These are phyloP conservation scores for Breviolum minutum DNA, from an alignment of 73 alveolate species.

Conservation along the genomic window DNA sequence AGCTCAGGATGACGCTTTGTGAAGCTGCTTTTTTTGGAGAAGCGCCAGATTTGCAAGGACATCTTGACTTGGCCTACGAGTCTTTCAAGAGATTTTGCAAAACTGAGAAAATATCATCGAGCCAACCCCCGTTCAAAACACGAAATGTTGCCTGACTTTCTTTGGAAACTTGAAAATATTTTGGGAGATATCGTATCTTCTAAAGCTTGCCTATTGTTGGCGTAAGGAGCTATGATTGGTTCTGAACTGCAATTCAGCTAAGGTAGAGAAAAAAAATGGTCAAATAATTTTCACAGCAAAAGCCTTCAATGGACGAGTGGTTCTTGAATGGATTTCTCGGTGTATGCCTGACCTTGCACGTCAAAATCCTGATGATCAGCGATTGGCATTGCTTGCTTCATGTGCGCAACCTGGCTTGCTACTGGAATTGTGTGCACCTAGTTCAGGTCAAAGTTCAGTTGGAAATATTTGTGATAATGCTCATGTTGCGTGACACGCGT, in stretches of 20 bases:
- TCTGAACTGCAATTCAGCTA: not conserved
- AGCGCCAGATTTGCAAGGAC: not conserved
- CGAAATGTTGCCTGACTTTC: not conserved
- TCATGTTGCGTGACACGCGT: too few relatives aligned
- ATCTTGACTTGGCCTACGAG: not conserved
- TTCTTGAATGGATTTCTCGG: not conserved
- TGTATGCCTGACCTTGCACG: not conserved
- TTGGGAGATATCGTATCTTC: too few relatives aligned
- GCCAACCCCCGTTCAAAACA: not conserved
- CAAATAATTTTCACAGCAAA: not conserved
- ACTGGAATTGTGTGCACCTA: not conserved
- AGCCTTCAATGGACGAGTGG: constrained; percentile 2
- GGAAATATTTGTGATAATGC: too few relatives aligned
- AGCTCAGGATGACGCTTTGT: not conserved
- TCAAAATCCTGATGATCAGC: not conserved
- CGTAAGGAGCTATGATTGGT: too few relatives aligned
- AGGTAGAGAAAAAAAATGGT: not conserved
- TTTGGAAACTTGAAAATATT: too few relatives aligned
- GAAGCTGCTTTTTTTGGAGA: not conserved
- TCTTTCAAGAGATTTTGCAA: constrained; percentile 1
- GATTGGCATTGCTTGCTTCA: not conserved
- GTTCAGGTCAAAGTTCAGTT: too few relatives aligned
- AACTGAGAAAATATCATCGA: not conserved
- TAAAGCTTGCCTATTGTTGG: too few relatives aligned
- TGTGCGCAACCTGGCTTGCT: not conserved